These are phyloP conservation scores for Pseudogymnoascus sp. DNA, from an alignment of 2,329 filamentous ascomycete genomes.

Conservation along the genomic window DNA sequence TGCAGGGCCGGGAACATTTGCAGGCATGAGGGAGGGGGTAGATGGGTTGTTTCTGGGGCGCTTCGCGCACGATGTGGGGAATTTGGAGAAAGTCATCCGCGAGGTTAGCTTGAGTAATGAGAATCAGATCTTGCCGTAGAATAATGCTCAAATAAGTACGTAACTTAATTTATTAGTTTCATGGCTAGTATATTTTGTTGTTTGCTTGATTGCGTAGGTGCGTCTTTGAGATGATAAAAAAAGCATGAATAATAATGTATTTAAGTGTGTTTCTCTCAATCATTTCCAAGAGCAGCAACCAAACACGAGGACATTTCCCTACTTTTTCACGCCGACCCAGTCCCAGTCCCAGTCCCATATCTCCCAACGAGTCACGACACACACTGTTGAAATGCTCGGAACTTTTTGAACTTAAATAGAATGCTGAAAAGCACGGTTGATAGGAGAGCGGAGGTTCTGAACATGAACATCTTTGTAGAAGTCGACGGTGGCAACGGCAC, in stretches of 20 bases:
- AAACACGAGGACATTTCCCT: background rate
- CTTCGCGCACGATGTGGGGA: slow-evolving; percentile 70
- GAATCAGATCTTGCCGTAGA: background rate
- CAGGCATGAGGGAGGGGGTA: slow-evolving; percentile 57
- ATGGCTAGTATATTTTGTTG: background rate
- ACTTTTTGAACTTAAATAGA: slow-evolving; percentile 59
- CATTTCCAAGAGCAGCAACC: background rate
- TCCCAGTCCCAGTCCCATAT: background rate
- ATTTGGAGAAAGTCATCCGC: slow-evolving; percentile 62
- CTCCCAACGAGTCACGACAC: background rate
- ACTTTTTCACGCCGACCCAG: background rate
- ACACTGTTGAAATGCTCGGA: background rate
- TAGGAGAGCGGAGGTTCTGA: slow-evolving; percentile 80
- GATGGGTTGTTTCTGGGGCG: slow-evolving; percentile 77
- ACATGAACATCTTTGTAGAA: slow-evolving; percentile 84
- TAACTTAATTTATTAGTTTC: background rate
- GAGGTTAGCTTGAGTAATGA: slow-evolving; percentile 46
- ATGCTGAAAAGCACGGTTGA: slow-evolving; percentile 98
- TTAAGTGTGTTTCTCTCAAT: background rate
- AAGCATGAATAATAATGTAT: background rate
- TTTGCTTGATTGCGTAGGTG: background rate
- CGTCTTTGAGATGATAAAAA: background rate
- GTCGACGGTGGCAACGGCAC: slow-evolving; percentile 71
- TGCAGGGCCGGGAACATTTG: slow-evolving; percentile 71
- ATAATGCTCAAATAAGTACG: background rate